Evolutionary conservation across 495 filamentous ascomycete genomes (phyloP).

Genomic region (Paragyromitra xinjiangensis): DNA sequence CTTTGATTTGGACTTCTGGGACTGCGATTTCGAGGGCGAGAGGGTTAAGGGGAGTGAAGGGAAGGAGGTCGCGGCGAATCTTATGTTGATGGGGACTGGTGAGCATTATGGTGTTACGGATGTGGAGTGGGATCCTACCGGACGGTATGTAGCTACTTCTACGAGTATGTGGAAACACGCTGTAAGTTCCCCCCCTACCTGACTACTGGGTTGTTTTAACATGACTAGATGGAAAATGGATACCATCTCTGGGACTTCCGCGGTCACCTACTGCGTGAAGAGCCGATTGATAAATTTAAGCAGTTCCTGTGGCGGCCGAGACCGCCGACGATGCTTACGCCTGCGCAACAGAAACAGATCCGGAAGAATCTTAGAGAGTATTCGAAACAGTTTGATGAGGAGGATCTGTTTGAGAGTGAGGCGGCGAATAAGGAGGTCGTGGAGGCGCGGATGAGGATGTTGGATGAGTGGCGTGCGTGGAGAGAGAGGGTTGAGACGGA

Average conservation of each 20-base stretch:
- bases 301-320: conserved; percentile 94
- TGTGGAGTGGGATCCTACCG: conserved; percentile 96
- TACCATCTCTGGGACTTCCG: conserved; percentile 98
- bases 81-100: conserved; percentile 87
- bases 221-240: conserved; percentile 90
- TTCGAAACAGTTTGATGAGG: conserved; percentile 90
- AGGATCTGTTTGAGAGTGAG: conserved; percentile 89
- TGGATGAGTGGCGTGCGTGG: conserved; percentile 93
- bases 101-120: conserved; percentile 99
- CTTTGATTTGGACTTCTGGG: conserved; percentile 97
- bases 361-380: conserved; percentile 99
- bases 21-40: conserved; percentile 97
- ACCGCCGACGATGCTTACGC: conserved; percentile 83
- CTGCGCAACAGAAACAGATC: conserved; percentile 94
- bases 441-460: conserved; percentile 79
- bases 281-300: conserved; percentile 96
- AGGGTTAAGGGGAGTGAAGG: conserved; percentile 68
- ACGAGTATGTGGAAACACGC: conserved; percentile 94
- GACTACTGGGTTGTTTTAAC: background rate
- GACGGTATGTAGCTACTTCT: conserved; percentile 89
- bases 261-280: conserved; percentile 86
- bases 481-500: conserved; percentile 76
- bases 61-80: conserved; percentile 93
- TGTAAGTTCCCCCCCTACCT: conserved; percentile 65
- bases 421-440: conserved; percentile 93